A percentile compares a stretch with the other conserved stretches of the same genome.
Evolutionary conservation across 805 yeast genomes (phyloP).

Genomic region (Babjeviella inositovora): DNA sequence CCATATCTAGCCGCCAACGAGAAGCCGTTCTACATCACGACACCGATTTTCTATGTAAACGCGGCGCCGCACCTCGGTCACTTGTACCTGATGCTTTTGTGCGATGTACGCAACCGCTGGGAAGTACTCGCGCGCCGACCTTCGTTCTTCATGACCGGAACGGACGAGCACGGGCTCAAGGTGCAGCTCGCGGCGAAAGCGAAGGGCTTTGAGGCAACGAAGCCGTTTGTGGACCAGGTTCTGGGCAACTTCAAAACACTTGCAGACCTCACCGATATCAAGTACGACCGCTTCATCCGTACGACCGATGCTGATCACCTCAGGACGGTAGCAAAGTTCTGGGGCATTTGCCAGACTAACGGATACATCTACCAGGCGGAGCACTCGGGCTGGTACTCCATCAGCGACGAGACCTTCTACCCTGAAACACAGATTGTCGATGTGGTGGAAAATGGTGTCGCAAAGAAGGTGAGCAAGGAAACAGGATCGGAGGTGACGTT

Average conservation of each 20-base stretch:
- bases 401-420: slow-evolving; percentile 89
- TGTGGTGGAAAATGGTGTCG: slow-evolving; percentile 12
- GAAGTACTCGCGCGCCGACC: slow-evolving; percentile 24
- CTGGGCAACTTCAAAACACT: slow-evolving; percentile 47
- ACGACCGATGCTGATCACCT: slow-evolving; percentile 81
- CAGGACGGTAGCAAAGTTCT: slow-evolving; percentile 45
- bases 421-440: slow-evolving; percentile 61
- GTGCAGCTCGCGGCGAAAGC: slow-evolving; percentile 72
- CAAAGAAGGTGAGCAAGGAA: slow-evolving; percentile 35
- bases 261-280: slow-evolving; percentile 39
- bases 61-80: slow-evolving; percentile 95
- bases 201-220: slow-evolving; percentile 31
- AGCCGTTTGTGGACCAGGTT: slow-evolving; percentile 56
- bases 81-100: slow-evolving; percentile 69
- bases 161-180: slow-evolving; percentile 94
- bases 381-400: slow-evolving; percentile 90
- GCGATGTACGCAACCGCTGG: slow-evolving; percentile 76
- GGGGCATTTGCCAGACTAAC: slow-evolving; percentile 43
- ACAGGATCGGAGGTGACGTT: slow-evolving; percentile 61
- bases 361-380: slow-evolving; percentile 68
- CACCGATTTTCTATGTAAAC: slow-evolving; percentile 94
- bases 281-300: slow-evolving; percentile 67
- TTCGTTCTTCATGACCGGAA: slow-evolving; percentile 67
- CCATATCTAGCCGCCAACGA: too few relatives aligned
- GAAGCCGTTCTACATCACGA: slow-evolving; percentile 41